Evolutionary conservation across 768 basidiomycete species (phyloP).

Genomic region (Pholiota molesta): DNA sequence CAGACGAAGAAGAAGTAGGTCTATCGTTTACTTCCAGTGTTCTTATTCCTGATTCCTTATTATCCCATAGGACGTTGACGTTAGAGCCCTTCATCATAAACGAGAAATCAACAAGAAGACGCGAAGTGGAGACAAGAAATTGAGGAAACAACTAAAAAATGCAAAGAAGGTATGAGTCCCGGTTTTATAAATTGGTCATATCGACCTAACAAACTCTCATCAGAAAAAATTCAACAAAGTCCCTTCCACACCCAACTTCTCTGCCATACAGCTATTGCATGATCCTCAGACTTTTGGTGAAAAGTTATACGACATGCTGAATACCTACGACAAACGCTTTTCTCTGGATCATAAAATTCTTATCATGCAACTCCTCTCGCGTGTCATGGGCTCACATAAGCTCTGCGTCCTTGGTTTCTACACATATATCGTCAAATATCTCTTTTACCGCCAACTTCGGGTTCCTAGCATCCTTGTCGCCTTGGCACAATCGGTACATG

Average conservation of each 20-base stretch:
- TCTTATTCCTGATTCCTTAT: background rate
- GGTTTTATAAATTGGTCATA: background rate
- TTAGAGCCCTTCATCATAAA: slow-evolving; percentile 79
- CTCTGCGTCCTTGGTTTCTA: slow-evolving; percentile 94
- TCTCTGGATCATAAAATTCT: slow-evolving; percentile 97
- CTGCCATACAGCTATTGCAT: slow-evolving; percentile 88
- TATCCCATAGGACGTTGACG: slow-evolving; percentile 55
- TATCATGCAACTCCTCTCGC: slow-evolving; percentile 93
- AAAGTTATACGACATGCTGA: slow-evolving; percentile 85
- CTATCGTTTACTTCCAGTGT: slow-evolving; percentile 22
- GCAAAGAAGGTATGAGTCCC: slow-evolving; percentile 66
- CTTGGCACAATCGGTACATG: slow-evolving; percentile 93
- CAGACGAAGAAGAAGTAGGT: slow-evolving; percentile 68
- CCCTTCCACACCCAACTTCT: slow-evolving; percentile 67
- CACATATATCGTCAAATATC: slow-evolving; percentile 93
- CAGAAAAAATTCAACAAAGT: slow-evolving; percentile 39
- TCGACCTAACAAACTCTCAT: background rate
- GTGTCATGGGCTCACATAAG: slow-evolving; percentile 92
- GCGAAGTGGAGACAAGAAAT: slow-evolving; percentile 77
- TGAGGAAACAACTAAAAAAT: slow-evolving; percentile 69
- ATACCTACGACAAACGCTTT: slow-evolving; percentile 90
- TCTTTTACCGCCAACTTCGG: slow-evolving; percentile 88
- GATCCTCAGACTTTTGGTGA: slow-evolving; percentile 97
- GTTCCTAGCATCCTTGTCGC: slow-evolving; percentile 93
- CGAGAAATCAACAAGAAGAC: slow-evolving; percentile 95